Evolutionary conservation across 2,329 filamentous ascomycete genomes (phyloP).

Genomic region (Xylaria sp.): DNA sequence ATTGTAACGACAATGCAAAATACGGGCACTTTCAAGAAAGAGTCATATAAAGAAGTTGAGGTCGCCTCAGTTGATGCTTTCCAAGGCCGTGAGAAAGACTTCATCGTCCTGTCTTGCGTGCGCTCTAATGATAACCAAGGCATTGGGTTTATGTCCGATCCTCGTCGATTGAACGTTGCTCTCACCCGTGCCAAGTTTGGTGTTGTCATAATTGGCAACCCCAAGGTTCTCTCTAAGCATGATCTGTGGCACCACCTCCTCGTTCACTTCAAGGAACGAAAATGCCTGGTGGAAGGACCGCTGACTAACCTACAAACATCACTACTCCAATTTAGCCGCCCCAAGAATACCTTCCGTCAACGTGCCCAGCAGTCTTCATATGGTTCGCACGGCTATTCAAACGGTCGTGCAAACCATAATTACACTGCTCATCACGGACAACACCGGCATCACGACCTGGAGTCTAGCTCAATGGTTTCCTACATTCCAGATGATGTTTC

Average conservation of each 20-base stretch:
- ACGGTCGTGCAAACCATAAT: constrained; percentile 43
- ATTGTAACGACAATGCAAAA: constrained; percentile 99
- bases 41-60: constrained; percentile 97
- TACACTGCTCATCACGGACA: constrained; percentile 44
- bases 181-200: constrained; percentile 97
- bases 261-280: constrained; percentile 94
- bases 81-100: constrained; percentile 98
- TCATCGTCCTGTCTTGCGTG: constrained; percentile 96
- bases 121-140: constrained; percentile 99
- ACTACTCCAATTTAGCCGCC: constrained; percentile 90
- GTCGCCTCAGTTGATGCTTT: constrained; percentile 98
- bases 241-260: constrained; percentile 96
- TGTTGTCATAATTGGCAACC: constrained; percentile 94
- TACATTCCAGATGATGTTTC: constrained; percentile 98
- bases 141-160: constrained; percentile 97
- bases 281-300: constrained; percentile 94
- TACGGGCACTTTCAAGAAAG: constrained; percentile 96
- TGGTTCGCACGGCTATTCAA: constrained; percentile 47
- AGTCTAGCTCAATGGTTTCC: constrained; percentile 87
- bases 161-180: constrained; percentile 94
- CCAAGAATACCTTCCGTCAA: constrained; percentile 90
- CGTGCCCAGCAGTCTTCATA: constrained; percentile 79
- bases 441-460: constrained; percentile 60
- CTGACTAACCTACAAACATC: constrained; percentile 96
- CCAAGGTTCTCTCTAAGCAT: constrained; percentile 96